Conservation (phyloP, 352 stramenopile genomes). For the Pythium insidiosum region DNA sequence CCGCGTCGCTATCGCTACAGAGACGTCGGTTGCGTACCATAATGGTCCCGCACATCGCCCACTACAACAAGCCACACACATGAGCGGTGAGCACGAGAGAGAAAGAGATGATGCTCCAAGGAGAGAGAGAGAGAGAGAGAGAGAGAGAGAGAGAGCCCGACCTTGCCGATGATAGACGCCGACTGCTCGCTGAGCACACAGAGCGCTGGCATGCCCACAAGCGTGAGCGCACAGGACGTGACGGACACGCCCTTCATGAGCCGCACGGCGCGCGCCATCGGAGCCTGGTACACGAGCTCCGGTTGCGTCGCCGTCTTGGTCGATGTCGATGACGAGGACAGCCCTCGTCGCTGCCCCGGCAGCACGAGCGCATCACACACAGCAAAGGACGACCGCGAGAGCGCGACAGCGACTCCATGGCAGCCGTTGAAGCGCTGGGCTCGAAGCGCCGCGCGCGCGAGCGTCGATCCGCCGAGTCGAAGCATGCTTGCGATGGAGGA, state of each 20-base stretch:
- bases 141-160: too few relatives aligned
- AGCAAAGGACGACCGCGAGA: neutral
- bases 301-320: neutral
- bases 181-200: conserved; percentile 69
- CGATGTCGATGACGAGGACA: conserved; percentile 3
- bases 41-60: conserved; percentile 85
- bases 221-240: conserved; percentile 76
- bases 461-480: neutral
- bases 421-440: too few relatives aligned
- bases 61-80: conserved; percentile 21
- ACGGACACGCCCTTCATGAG: conserved; percentile 86
- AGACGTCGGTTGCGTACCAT: too few relatives aligned
- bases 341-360: conserved; percentile 3
- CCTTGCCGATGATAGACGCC: conserved; percentile 64
- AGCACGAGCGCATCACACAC: neutral
- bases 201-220: conserved; percentile 68
- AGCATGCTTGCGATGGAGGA: neutral
- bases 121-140: conserved; percentile 23
- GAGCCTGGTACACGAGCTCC: conserved; percentile 49
- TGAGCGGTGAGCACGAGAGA: neutral
- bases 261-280: conserved; percentile 66
- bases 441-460: neutral
- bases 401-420: too few relatives aligned
- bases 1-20: too few relatives aligned
- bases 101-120: too few relatives aligned